Conservation (phyloP, 805 yeast genomes). For the Wickerhamomyces strasburgensis region DNA sequence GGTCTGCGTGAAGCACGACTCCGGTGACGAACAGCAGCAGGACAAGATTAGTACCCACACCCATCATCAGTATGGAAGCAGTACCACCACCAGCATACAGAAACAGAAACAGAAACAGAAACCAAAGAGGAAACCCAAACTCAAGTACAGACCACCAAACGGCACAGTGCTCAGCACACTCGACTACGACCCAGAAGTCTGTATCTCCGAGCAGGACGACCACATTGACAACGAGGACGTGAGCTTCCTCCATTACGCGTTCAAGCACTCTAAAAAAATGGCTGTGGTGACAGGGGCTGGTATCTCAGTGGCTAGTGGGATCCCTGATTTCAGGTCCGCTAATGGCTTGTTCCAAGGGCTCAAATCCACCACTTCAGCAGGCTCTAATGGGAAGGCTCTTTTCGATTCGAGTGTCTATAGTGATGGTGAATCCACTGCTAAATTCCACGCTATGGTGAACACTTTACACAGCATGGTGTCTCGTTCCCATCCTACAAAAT, state of each 20-base stretch:
- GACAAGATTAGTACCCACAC: background rate
- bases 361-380: constrained; percentile 33
- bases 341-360: constrained; percentile 66
- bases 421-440: constrained; percentile 49
- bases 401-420: constrained; percentile 79
- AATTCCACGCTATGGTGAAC: constrained; percentile 72
- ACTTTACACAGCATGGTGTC: constrained; percentile 51
- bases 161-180: constrained; percentile 40
- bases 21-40: background rate
- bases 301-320: constrained; percentile 84
- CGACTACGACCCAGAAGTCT: constrained; percentile 18
- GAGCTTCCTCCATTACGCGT: constrained; percentile 46
- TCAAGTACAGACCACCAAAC: constrained; percentile 41
- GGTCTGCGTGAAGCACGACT: constrained; percentile 3
- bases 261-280: constrained; percentile 50
- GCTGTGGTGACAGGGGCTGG: constrained; percentile 86
- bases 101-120: background rate
- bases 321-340: constrained; percentile 81
- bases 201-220: constrained; percentile 30
- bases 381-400: constrained; percentile 55
- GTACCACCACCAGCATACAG: no score
- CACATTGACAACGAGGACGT: constrained; percentile 35
- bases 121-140: constrained; percentile 37
- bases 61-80: background rate
- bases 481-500: constrained; percentile 63